Percentiles rank a stretch among this genome's conserved stretches.
Evolutionary conservation across 495 filamentous ascomycete genomes (phyloP).

Genomic region (Hypoxylon intermedium): DNA sequence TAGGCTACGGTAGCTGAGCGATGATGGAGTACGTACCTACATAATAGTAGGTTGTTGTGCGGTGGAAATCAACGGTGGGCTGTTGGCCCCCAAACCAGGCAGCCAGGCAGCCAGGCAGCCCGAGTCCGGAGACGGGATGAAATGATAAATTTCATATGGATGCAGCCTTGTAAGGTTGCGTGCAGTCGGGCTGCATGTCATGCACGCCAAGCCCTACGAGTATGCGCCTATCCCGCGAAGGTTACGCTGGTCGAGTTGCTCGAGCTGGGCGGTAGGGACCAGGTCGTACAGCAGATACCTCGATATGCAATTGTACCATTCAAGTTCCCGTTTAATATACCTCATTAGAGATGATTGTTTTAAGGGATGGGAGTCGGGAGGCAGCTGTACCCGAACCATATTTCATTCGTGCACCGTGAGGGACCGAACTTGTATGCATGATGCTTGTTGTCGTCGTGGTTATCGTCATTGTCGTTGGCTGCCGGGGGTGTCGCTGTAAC

Average conservation of each 20-base stretch:
- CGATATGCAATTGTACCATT: slow-evolving; percentile 10
- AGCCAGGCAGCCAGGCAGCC: slow-evolving; percentile 12
- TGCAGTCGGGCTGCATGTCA: slow-evolving; percentile 38
- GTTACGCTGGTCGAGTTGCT: neutral
- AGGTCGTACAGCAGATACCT: too few relatives aligned
- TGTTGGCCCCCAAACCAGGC: slow-evolving; percentile 23
- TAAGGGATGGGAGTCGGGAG: slow-evolving; percentile 22
- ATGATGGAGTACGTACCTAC: neutral
- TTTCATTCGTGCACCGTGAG: slow-evolving; percentile 2
- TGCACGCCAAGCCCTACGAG: slow-evolving; percentile 34
- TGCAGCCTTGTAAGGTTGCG: slow-evolving; percentile 42
- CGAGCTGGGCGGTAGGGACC: too few relatives aligned
- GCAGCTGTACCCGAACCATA: slow-evolving; percentile 23
- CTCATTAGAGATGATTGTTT: neutral
- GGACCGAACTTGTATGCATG: neutral
- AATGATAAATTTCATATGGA: slow-evolving; percentile 28
- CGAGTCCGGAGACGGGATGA: slow-evolving; percentile 34
- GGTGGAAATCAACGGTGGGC: neutral
- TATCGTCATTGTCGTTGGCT: too few relatives aligned
- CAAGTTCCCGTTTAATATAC: neutral
- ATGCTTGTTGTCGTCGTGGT: neutral
- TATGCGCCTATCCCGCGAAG: slow-evolving; percentile 14
- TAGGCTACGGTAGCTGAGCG: slow-evolving; percentile 24
- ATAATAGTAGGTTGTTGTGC: neutral
- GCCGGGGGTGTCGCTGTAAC: slow-evolving; percentile 12